phyloP scores from a whole-genome alignment of 169 alveolate genomes.

The Plasmodium knowlesi region DNA sequence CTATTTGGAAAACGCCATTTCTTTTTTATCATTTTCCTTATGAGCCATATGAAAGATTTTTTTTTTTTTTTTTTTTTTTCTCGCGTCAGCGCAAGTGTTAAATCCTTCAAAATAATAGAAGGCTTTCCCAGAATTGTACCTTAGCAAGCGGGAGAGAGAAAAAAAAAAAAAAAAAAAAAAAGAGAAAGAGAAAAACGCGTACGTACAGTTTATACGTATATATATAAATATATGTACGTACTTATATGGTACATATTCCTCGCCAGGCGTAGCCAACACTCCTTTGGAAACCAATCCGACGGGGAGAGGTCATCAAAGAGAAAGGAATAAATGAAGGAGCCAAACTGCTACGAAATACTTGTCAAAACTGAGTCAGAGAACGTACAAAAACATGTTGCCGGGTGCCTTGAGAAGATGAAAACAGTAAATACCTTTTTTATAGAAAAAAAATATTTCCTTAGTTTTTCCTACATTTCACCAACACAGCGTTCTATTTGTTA shows the following conservation, averaged over 20 bases:
- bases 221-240: not conserved
- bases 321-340: not conserved
- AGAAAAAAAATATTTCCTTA: not conserved
- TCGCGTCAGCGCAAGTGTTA: not conserved
- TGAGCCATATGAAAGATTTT: not conserved
- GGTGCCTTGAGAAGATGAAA: slow-evolving; percentile 23
- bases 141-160: not conserved
- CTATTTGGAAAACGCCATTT: not conserved
- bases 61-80: no score
- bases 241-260: not conserved
- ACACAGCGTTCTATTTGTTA: not conserved
- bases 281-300: not conserved
- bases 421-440: slow-evolving; percentile 9
- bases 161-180: not conserved
- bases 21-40: not conserved
- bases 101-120: not conserved
- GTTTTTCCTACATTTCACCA: not conserved
- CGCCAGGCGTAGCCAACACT: not conserved
- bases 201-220: not conserved
- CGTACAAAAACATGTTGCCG: slow-evolving; percentile 18
- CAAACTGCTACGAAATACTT: not conserved
- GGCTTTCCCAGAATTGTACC: not conserved
- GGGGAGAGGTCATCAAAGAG: not conserved
- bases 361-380: slow-evolving; percentile 3
- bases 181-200: not conserved